A percentile compares a stretch with the other conserved stretches of the same genome.
Conservation (phyloP, 176 grass and related monocot species). For the Chloris gayana region DNA sequence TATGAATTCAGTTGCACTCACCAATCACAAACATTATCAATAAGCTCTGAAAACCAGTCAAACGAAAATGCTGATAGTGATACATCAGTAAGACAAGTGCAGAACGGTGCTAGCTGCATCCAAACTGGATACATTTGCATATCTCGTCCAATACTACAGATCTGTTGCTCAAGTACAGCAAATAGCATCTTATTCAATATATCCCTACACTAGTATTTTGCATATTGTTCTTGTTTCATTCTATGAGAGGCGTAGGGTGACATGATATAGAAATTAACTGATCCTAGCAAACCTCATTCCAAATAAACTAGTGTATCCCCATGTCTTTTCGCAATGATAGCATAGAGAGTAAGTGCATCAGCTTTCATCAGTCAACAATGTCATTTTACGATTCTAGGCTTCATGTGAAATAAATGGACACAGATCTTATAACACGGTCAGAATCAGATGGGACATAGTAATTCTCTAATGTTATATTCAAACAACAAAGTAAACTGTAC, state of each 20-base stretch:
- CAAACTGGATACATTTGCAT: neutral
- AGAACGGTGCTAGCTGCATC: neutral
- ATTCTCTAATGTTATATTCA: neutral
- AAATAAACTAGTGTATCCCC: neutral
- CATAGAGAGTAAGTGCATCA: neutral
- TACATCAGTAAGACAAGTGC: neutral
- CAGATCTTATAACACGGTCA: neutral
- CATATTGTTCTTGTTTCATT: neutral
- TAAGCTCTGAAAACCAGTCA: neutral
- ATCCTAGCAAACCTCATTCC: neutral
- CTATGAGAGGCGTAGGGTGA: neutral
- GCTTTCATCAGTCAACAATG: neutral
- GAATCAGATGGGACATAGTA: neutral
- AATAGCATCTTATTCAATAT: neutral
- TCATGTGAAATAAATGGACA: neutral
- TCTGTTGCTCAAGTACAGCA: neutral
- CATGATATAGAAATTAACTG: conserved; percentile 5
- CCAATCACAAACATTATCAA: neutral
- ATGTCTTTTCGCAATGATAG: neutral
- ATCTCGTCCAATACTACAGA: neutral
- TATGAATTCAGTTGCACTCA: neutral
- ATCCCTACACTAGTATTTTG: neutral
- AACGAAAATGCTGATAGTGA: neutral
- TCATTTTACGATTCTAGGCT: neutral
- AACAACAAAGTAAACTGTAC: neutral